Percentiles rank a stretch among this genome's conserved stretches.
phyloP scores from a whole-genome alignment of 495 filamentous ascomycete species.

The Talaromyces stipitatus region DNA sequence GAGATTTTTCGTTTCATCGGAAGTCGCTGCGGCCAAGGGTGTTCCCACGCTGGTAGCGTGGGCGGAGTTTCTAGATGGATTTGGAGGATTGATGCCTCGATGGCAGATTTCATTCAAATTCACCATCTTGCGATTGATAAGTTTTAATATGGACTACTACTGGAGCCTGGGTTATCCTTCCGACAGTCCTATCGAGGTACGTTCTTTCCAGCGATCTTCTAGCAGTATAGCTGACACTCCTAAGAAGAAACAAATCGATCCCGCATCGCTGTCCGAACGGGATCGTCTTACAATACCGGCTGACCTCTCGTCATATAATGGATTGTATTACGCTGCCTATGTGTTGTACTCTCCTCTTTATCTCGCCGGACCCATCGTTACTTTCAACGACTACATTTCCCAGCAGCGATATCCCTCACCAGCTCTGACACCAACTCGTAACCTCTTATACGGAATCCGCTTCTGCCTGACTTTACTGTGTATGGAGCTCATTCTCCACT shows the following conservation, averaged over 20 bases:
- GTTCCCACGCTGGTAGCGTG: constrained; percentile 39
- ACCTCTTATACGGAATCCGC: constrained; percentile 72
- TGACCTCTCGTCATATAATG: constrained; percentile 55
- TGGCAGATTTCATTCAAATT: constrained; percentile 98
- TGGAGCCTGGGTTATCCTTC: constrained; percentile 70
- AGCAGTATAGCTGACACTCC: constrained; percentile 46
- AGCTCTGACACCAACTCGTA: constrained; percentile 59
- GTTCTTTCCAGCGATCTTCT: constrained; percentile 14
- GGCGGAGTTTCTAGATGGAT: constrained; percentile 61
- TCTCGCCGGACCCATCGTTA: constrained; percentile 85
- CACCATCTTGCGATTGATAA: constrained; percentile 86
- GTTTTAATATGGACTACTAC: constrained; percentile 95
- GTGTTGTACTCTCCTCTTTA: constrained; percentile 88
- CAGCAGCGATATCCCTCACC: constrained; percentile 67
- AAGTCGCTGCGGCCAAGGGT: constrained; percentile 19
- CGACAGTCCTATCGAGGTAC: constrained; percentile 76
- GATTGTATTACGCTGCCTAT: constrained; percentile 85
- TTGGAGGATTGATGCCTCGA: constrained; percentile 72
- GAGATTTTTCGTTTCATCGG: constrained; percentile 35
- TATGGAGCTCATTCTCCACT: constrained; percentile 94
- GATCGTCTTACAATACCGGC: constrained; percentile 77
- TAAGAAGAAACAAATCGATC: constrained; percentile 98
- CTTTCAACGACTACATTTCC: constrained; percentile 96
- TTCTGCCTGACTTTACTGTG: constrained; percentile 71
- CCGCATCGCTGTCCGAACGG: constrained; percentile 71